Conservation (phyloP, 257 asterid species). For the Fraxinus pennsylvanica region DNA sequence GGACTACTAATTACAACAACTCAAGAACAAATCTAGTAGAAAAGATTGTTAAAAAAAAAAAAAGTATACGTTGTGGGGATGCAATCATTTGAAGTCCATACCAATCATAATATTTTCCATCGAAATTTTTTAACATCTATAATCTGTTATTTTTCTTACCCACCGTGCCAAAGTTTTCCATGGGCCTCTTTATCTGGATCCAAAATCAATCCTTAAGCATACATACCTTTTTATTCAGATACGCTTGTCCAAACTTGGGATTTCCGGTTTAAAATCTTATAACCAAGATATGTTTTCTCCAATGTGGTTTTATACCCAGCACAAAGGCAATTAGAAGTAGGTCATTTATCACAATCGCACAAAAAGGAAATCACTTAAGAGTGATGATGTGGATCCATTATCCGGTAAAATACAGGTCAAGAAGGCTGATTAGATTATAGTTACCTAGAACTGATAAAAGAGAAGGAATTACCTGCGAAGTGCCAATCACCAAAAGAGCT, state of each 20-base stretch:
- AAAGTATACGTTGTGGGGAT: too few relatives aligned
- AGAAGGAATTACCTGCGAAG: constrained; percentile 53
- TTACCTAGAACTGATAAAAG: background rate
- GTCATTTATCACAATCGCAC: background rate
- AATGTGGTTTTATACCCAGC: background rate
- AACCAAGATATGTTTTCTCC: background rate
- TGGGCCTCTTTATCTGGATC: background rate
- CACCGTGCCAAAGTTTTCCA: background rate
- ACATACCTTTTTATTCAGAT: background rate
- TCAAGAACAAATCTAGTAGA: background rate
- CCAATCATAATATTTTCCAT: too few relatives aligned
- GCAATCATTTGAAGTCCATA: too few relatives aligned
- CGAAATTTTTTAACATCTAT: background rate
- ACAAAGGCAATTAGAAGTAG: background rate
- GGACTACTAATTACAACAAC: too few relatives aligned
- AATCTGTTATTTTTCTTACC: background rate
- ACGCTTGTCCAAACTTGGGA: background rate
- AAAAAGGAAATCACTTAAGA: background rate
- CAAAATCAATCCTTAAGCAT: background rate
- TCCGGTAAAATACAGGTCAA: background rate
- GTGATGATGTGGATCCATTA: background rate
- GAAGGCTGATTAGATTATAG: background rate
- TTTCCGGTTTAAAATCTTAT: background rate
- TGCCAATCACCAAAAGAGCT: constrained; percentile 87
- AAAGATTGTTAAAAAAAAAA: background rate